These are phyloP conservation scores for Pseudogymnoascus sp. DNA, from an alignment of 2,329 filamentous ascomycete species.

Conservation along the genomic window DNA sequence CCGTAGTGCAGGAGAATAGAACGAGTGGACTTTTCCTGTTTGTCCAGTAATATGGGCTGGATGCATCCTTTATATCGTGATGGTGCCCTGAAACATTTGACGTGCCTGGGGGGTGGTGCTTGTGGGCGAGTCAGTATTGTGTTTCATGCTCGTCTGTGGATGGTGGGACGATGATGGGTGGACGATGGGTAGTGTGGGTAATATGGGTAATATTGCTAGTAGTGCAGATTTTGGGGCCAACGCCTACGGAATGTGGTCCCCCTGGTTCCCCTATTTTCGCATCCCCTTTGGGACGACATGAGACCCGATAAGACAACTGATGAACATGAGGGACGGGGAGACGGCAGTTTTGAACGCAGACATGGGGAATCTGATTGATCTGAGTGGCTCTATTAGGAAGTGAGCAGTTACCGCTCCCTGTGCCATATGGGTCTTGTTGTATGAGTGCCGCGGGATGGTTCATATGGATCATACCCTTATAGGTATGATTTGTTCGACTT, in stretches of 20 bases:
- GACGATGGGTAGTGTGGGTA: neutral
- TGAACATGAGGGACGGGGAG: neutral
- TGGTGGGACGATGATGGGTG: neutral
- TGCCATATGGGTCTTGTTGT: neutral
- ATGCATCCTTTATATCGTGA: slow-evolving; percentile 1
- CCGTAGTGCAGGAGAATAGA: neutral
- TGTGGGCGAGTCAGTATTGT: slow-evolving; percentile 1
- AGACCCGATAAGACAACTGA: slow-evolving; percentile 4
- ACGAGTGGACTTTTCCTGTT: neutral
- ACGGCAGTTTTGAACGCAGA: neutral
- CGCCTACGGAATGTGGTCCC: neutral
- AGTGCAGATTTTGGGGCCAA: neutral
- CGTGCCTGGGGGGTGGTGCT: neutral
- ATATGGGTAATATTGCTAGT: slow-evolving; percentile 1
- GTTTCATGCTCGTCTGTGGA: neutral
- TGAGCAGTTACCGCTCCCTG: neutral
- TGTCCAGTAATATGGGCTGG: slow-evolving; percentile 1
- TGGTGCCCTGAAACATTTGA: neutral
- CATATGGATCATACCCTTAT: neutral
- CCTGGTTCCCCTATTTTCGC: neutral
- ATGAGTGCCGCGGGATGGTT: neutral
- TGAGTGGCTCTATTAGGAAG: neutral
- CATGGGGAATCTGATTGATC: neutral
- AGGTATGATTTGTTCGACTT: neutral
- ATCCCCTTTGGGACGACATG: neutral